Conservation (phyloP, 495 filamentous ascomycete genomes). For the Polyplosphaeria fusca region DNA sequence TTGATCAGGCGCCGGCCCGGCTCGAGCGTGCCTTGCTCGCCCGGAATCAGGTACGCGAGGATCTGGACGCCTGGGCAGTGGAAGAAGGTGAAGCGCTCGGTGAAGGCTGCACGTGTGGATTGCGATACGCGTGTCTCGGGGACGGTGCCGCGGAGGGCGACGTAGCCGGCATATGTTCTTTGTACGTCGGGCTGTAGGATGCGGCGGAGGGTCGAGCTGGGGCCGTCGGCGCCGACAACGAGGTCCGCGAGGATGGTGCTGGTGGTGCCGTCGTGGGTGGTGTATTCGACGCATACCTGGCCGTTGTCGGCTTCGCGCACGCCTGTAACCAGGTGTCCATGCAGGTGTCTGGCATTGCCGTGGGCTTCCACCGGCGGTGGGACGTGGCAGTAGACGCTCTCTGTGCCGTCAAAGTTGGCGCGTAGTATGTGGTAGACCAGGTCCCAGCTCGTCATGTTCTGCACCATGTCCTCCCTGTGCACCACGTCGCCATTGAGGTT, state of each 20-base stretch:
- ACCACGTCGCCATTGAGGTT: slow-evolving; percentile 20
- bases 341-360: slow-evolving; percentile 45
- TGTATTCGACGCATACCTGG: slow-evolving; percentile 43
- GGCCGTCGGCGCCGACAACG: slow-evolving; percentile 56
- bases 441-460: slow-evolving; percentile 50
- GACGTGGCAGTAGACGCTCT: slow-evolving; percentile 15
- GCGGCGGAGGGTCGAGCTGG: slow-evolving; percentile 51
- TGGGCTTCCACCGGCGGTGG: slow-evolving; percentile 36
- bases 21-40: slow-evolving; percentile 48
- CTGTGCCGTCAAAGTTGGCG: slow-evolving; percentile 54
- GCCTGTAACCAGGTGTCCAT: slow-evolving; percentile 48
- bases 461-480: slow-evolving; percentile 25
- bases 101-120: slow-evolving; percentile 35
- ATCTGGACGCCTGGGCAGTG: slow-evolving; percentile 45
- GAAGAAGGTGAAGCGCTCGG: slow-evolving; percentile 28
- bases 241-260: slow-evolving; percentile 44
- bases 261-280: slow-evolving; percentile 39
- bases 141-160: slow-evolving; percentile 54
- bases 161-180: slow-evolving; percentile 56
- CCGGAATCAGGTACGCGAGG: slow-evolving; percentile 47
- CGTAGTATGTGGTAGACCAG: slow-evolving; percentile 53
- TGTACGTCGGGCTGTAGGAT: slow-evolving; percentile 47
- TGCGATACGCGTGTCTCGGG: slow-evolving; percentile 41
- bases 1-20: slow-evolving; percentile 49
- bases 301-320: slow-evolving; percentile 42